These are phyloP conservation scores for Leishmania aethiopica DNA, from an alignment of 208 protist genomes.

Conservation along the genomic window DNA sequence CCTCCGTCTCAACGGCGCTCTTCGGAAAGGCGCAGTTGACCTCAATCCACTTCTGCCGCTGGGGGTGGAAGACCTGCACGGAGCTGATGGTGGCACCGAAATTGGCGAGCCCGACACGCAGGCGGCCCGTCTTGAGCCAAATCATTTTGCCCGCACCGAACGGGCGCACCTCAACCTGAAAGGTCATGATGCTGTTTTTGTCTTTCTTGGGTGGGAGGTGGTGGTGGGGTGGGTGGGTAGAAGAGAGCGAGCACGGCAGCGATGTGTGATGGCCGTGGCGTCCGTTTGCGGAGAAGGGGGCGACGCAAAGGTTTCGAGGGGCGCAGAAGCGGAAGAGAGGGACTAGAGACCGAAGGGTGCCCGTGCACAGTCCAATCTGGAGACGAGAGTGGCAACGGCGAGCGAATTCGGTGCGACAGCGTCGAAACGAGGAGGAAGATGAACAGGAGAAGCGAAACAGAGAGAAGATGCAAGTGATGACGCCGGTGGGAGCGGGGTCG, in stretches of 20 bases:
- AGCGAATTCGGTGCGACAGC: background rate
- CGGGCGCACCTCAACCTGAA: constrained; percentile 27
- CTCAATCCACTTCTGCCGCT: constrained; percentile 48
- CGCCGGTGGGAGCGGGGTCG: background rate
- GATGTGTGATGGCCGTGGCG: background rate
- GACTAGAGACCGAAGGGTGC: background rate
- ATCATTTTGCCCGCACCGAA: constrained; percentile 48
- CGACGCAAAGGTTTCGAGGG: too few relatives aligned
- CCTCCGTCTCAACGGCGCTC: constrained; percentile 45
- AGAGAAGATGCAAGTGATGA: background rate
- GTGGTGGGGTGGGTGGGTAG: background rate
- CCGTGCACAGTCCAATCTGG: background rate
- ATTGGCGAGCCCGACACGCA: constrained; percentile 44
- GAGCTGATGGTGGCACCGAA: constrained; percentile 62
- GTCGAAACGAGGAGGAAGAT: background rate
- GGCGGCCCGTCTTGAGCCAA: constrained; percentile 31
- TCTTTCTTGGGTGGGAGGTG: background rate
- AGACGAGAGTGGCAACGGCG: background rate
- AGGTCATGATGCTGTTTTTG: constrained; percentile 22
- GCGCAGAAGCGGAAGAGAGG: background rate
- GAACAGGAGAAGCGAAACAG: background rate
- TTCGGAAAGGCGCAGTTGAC: constrained; percentile 45
- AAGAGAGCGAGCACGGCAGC: background rate
- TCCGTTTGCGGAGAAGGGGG: too few relatives aligned
- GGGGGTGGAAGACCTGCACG: constrained; percentile 35